Conservation (phyloP, 2,329 filamentous ascomycete genomes). For the Arthrobotrys pseudoclavata region DNA sequence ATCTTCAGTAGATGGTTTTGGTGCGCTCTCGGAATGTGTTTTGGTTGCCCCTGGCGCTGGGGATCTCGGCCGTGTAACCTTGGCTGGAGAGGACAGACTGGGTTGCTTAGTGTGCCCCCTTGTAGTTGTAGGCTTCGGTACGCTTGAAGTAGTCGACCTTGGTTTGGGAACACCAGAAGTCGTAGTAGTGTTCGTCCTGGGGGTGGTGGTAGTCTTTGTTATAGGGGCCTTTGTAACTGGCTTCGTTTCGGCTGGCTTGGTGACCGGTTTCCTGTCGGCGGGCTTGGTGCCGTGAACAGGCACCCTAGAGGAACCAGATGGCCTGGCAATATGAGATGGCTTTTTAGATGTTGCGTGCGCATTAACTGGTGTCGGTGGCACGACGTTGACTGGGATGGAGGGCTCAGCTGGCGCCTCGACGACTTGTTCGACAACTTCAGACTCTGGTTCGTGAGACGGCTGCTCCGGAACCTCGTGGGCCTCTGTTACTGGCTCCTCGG, state of each 20-base stretch:
- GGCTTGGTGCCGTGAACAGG: constrained; percentile 26
- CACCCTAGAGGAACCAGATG: constrained; percentile 2
- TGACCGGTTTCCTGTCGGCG: constrained; percentile 18
- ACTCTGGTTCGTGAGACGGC: constrained; percentile 8
- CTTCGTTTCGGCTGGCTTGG: constrained; percentile 39
- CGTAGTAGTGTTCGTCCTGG: constrained; percentile 17
- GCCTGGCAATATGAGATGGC: constrained; percentile 5
- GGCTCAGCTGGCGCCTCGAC: constrained; percentile 34
- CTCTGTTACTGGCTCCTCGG: constrained; percentile 7
- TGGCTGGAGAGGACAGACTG: constrained; percentile 29
- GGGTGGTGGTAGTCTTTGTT: background rate
- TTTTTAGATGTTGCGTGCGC: background rate
- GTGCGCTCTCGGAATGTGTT: background rate
- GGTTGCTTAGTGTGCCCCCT: constrained; percentile 37
- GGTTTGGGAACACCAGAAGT: constrained; percentile 22
- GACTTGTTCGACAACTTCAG: constrained; percentile 25
- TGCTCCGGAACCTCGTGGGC: background rate
- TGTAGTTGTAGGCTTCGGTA: constrained; percentile 18
- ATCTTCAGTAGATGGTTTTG: constrained; percentile 11
- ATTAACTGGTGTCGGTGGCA: constrained; percentile 50
- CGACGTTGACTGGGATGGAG: constrained; percentile 46
- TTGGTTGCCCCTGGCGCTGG: background rate
- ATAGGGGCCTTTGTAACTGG: background rate
- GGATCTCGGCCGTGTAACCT: constrained; percentile 22
- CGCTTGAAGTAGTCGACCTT: constrained; percentile 25